Evolutionary conservation across 768 basidiomycete species (phyloP), one percentile per base, ranked within the genome.

Genomic region (Mycena maculata): DNA sequence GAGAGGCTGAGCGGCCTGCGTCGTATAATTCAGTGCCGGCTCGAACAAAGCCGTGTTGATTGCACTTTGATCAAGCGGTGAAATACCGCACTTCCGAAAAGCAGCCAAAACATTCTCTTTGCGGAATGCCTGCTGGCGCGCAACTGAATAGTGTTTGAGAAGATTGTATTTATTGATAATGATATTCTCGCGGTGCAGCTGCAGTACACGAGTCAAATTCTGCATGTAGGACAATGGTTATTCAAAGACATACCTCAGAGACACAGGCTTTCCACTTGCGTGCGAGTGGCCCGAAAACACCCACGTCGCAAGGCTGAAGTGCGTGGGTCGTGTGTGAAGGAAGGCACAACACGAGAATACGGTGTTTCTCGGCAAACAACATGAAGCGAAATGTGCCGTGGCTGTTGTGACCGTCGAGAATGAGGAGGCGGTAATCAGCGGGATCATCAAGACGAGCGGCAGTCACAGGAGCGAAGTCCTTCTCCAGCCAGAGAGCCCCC

Each of bases 391-490:
- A 48, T 11, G 70, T 67, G 42, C 42, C n/a, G 53, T 75, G 74
- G 15, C 70, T 72, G 36, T 68, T 65, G 58, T 75, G 74, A 2
- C 74, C 74, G 42, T 76, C 75, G 27, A 74, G 57, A 33, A 73
- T 68, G 10, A 76, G 63, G 2, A 74, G n/a, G n/a, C n/a, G n/a
- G n/a, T n/a, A n/a, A n/a, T n/a, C n/a, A n/a, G n/a, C n/a, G n/a
- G n/a, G n/a, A n/a, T n/a, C n/a, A n/a, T n/a, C n/a, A n/a, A n/a
- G n/a, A n/a, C n/a, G n/a, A n/a, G n/a, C n/a, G n/a, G n/a, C n/a
- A n/a, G n/a, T n/a, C n/a, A n/a, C n/a, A n/a, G n/a, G n/a, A n/a
- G n/a, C n/a, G n/a, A n/a, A n/a, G n/a, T n/a, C n/a, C n/a, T n/a
- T n/a, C n/a, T n/a, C n/a, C n/a, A n/a, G n/a, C n/a, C n/a, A n/a